Evolutionary conservation across 257 asterid species (phyloP).

Genomic region (Solanum gracilifrons): DNA sequence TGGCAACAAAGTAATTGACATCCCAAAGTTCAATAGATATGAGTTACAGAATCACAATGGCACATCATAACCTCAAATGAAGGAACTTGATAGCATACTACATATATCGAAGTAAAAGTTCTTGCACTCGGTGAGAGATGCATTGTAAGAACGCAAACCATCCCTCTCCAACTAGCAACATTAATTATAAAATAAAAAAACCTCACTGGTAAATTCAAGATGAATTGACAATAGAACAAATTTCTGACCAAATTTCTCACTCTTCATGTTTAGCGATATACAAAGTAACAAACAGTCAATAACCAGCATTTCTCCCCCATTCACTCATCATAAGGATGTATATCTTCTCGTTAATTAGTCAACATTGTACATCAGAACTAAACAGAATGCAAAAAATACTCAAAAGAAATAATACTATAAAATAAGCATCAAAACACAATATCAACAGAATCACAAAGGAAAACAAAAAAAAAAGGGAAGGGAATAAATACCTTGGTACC

Average conservation of each 20-base stretch:
- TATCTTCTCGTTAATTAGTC: not conserved
- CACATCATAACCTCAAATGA: not conserved
- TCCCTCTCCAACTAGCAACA: not conserved
- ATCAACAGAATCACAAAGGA: not conserved
- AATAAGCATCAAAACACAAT: not conserved
- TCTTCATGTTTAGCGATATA: not conserved
- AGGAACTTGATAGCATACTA: not conserved
- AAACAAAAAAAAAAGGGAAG: too few relatives aligned
- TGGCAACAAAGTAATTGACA: not conserved
- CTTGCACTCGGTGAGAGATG: not conserved
- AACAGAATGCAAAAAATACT: not conserved
- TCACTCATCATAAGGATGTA: not conserved
- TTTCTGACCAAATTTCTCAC: not conserved
- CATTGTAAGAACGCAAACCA: not conserved
- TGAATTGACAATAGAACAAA: not conserved
- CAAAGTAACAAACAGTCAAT: not conserved
- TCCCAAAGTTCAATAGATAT: not conserved
- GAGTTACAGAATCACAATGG: not conserved
- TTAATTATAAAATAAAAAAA: not conserved
- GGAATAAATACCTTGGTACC: conserved; percentile 20
- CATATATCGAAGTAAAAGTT: not conserved
- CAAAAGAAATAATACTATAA: not conserved
- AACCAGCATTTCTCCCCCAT: not conserved
- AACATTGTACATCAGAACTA: not conserved
- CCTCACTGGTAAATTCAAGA: not conserved